Evolutionary conservation across 2,329 filamentous ascomycete genomes (phyloP), one percentile per base, ranked within the genome.

Genomic region (Stachybotrys elegans): DNA sequence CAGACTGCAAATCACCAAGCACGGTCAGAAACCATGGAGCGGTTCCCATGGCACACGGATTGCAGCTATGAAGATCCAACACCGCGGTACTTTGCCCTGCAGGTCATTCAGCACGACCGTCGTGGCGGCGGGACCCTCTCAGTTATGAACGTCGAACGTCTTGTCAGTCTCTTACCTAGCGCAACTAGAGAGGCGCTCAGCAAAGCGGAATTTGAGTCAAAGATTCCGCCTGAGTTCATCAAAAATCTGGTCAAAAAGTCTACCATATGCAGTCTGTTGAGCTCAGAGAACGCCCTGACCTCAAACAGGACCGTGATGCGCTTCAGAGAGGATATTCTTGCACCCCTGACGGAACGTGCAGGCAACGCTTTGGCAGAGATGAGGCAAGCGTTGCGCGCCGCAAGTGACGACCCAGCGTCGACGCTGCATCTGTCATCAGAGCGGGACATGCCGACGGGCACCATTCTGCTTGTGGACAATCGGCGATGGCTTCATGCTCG

Each of bases 31-130:
- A 71, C 68, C 1, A 69, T 67, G 64, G 47, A 61, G 0, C 52
- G 65, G 1, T 71, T 71, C 22, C 62, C 68, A 0, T 71, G 68
- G 68, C 68, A 71, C 38, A 71, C 65, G 0, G 68, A 71, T 39
- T 70, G 68, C 51, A 68, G 65, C 48, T 71, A 71, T 38, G 68
- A 71, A 39, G 42, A 57, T 1, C 47, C 49, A 0, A 56, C 63
- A 1, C 67, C 68, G 2, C 44, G 61, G 4, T 70, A 59, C 38
- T 70, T 71, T 38, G 68, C 66, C 0, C 58, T 71, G 0, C 68
- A 71, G 14, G 65, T 70, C 0, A 57, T 71, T 0, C 65, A 60
- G n/a, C 58, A 61, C 17, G 68, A 71, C 46, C 56, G 58, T 1
- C 58, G 42, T n/a, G 66, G 68, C 4, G 67, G 68, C 1, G 68